phyloP scores from a whole-genome alignment of 441 rosid genomes.

The Brassica balearica region DNA sequence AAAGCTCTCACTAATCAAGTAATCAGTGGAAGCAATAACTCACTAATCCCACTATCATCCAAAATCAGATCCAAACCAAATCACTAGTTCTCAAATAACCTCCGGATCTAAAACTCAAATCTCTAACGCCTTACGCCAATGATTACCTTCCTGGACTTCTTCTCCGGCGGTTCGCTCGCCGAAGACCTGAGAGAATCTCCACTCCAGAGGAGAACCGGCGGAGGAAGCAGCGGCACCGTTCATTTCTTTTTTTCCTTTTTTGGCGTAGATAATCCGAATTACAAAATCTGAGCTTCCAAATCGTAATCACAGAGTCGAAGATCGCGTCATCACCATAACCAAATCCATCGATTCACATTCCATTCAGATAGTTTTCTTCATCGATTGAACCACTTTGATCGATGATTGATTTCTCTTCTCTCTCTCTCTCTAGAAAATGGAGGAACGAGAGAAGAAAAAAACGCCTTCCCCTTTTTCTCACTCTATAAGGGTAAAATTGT shows the following conservation, averaged over 20 bases:
- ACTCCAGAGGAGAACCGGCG: conserved; percentile 68
- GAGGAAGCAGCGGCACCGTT: conserved; percentile 65
- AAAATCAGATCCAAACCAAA: conserved; percentile 23
- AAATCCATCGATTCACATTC: conserved; percentile 44
- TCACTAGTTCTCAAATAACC: conserved; percentile 34
- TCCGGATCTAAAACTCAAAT: conserved; percentile 44
- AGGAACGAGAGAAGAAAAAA: conserved; percentile 43
- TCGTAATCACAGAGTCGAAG: conserved; percentile 39
- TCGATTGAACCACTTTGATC: conserved; percentile 43
- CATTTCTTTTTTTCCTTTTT: conserved; percentile 54
- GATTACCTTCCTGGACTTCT: conserved; percentile 74
- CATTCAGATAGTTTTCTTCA: conserved; percentile 29
- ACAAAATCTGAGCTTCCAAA: conserved; percentile 37
- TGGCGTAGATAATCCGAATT: conserved; percentile 17
- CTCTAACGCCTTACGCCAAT: conserved; percentile 20
- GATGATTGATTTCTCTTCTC: conserved; percentile 22
- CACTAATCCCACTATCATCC: too few species aligned
- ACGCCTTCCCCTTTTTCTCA: conserved; percentile 32
- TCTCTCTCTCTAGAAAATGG: conserved; percentile 37
- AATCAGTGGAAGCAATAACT: too few species aligned
- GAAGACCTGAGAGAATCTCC: conserved; percentile 83
- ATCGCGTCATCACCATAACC: conserved; percentile 40
- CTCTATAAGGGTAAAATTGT: conserved; percentile 44
- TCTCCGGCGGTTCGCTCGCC: conserved; percentile 79
- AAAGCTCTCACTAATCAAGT: too few species aligned